A percentile compares a stretch with the other conserved stretches of the same genome.
Conservation (phyloP, 2,329 filamentous ascomycete genomes). For the Cercospora beticola region DNA sequence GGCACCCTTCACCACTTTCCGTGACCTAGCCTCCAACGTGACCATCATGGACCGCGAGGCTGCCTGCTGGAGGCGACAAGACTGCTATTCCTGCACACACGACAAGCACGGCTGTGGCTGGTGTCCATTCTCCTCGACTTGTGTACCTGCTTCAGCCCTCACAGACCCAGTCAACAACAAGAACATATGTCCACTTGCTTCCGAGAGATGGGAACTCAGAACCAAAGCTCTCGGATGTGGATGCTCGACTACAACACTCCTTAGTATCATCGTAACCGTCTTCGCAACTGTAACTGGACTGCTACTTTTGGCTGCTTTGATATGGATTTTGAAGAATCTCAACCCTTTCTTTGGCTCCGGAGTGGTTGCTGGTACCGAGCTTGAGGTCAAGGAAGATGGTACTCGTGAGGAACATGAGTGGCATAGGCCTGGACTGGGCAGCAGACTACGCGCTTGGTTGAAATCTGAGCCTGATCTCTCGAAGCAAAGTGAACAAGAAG, state of each 20-base stretch:
- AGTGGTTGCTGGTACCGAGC: constrained; percentile 32
- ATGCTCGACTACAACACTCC: constrained; percentile 48
- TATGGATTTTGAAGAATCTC: constrained; percentile 19
- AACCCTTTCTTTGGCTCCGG: constrained; percentile 34
- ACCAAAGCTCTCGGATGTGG: constrained; percentile 47
- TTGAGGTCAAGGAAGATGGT: constrained; percentile 35
- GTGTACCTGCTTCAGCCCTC: constrained; percentile 44
- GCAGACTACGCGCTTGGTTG: constrained; percentile 17
- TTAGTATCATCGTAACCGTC: constrained; percentile 46
- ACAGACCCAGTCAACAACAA: constrained; percentile 42
- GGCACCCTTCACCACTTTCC: background rate
- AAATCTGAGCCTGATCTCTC: constrained; percentile 19
- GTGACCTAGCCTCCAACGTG: background rate
- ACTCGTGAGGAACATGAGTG: constrained; percentile 27
- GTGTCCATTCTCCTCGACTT: constrained; percentile 46
- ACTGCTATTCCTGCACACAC: constrained; percentile 35
- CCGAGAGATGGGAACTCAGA: constrained; percentile 49
- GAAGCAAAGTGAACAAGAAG: constrained; percentile 41
- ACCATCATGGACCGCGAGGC: constrained; percentile 18
- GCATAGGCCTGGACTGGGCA: constrained; percentile 21
- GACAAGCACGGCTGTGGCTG: constrained; percentile 42
- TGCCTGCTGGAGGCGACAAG: constrained; percentile 37
- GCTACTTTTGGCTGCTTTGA: constrained; percentile 38
- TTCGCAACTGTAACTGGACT: constrained; percentile 44
- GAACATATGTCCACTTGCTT: constrained; percentile 37